Percentiles rank a stretch among this genome's conserved stretches.
Evolutionary conservation across 306 rosid genomes (phyloP).

Genomic region (Vicia sativa): DNA sequence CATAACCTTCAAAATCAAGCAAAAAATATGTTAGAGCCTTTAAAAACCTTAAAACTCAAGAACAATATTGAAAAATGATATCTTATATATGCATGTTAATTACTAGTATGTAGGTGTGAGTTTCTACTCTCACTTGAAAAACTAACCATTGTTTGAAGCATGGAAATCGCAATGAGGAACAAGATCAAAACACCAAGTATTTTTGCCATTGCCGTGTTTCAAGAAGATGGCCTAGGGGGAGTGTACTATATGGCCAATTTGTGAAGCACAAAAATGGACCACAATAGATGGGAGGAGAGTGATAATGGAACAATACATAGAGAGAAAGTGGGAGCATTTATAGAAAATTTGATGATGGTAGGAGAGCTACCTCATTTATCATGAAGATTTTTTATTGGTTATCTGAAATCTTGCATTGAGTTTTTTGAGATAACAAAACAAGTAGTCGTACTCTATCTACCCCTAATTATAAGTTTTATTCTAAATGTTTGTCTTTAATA

Average conservation of each 20-base stretch:
- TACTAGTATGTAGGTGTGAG: neutral
- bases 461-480: too few relatives aligned
- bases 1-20: slow-evolving; percentile 54
- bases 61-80: neutral
- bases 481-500: too few relatives aligned
- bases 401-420: slow-evolving; percentile 29
- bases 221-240: slow-evolving; percentile 28
- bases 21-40: neutral
- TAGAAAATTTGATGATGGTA: slow-evolving; percentile 40
- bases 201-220: slow-evolving; percentile 60
- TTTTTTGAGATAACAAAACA: neutral
- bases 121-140: slow-evolving; percentile 11
- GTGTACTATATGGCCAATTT: neutral
- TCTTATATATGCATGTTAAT: neutral
- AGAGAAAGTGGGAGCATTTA: slow-evolving; percentile 44
- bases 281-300: slow-evolving; percentile 6
- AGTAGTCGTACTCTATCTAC: neutral
- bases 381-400: slow-evolving; percentile 24
- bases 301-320: slow-evolving; percentile 22
- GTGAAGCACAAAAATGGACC: slow-evolving; percentile 10
- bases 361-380: slow-evolving; percentile 16
- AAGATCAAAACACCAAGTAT: slow-evolving; percentile 49
- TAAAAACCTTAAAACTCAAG: neutral
- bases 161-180: slow-evolving; percentile 64
- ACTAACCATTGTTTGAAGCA: slow-evolving; percentile 69